Evolutionary conservation across 345 rosid species (phyloP), one percentile per base, ranked within the genome.

Genomic region (Citrus medica): DNA sequence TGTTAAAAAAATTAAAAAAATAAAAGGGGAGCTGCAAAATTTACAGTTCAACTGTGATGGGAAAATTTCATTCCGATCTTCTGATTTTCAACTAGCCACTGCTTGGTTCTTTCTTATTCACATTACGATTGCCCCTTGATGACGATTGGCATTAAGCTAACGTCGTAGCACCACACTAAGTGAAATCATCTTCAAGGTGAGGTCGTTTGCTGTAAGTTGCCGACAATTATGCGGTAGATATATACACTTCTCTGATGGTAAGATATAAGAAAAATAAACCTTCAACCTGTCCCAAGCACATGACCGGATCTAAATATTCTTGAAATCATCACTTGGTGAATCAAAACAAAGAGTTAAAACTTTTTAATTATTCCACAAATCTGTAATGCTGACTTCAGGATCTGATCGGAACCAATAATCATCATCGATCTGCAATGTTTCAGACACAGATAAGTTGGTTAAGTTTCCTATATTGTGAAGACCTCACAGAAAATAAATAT

Each of bases 391-490:
- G 81, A 87, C 86, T 48, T 81, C 79, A 27, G 84, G 83, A 28
- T 90, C 85, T 56, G 97, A 86, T 42, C 22, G 79, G 82, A 93
- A 86, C 97, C 97, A 91, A 69, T 93, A 93, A 77, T 93, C 95
- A 77, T 89, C 90, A 40, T 83, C 84, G 65, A 81, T 76, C 95
- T 91, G 87, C 79, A 70, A 81, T 55, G 55, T 37, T 61, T 48
- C 22, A 68, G 25, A 79, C 25, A 62, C 37, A 13, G 48, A 68
- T 68, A 61, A 67, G 46, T 71, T 30, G 16, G 63, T 48, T n/a
- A 8, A 73, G 62, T n/a, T 61, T 74, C 25, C 35, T 27, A 22
- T 27, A 14, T 4, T 8, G 51, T 66, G 63, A 65, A 40, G 51
- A 58, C 32, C 33, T 10, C 13, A 46, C 33, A 6, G 19, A 42